These are phyloP conservation scores for Suillus decipiens DNA, from an alignment of 768 basidiomycete genomes.

Conservation along the genomic window DNA sequence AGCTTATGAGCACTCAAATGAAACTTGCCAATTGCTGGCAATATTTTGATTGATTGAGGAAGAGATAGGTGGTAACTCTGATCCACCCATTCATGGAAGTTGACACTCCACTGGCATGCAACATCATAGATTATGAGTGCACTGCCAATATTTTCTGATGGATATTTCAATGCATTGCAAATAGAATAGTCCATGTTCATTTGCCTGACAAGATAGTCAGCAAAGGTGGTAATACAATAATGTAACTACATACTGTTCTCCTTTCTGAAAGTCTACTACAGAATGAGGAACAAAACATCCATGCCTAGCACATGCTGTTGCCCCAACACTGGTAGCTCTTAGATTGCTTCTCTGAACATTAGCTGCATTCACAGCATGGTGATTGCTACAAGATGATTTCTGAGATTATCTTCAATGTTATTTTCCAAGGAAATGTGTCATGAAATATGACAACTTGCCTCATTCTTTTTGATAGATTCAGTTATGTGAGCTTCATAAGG, in stretches of 20 bases:
- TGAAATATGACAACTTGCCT: too few relatives aligned
- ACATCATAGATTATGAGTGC: constrained; percentile 31
- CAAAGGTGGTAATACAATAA: too few relatives aligned
- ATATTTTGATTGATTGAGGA: constrained; percentile 13
- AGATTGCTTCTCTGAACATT: too few relatives aligned
- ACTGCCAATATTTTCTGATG: constrained; percentile 1
- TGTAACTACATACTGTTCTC: too few relatives aligned
- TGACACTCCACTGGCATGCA: constrained; percentile 25
- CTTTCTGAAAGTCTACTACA: too few relatives aligned
- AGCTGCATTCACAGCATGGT: not conserved
- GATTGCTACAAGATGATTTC: constrained; percentile 16
- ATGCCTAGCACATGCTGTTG: too few relatives aligned
- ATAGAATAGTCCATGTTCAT: constrained; percentile 25
- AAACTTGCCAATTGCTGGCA: constrained; percentile 27
- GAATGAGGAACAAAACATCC: too few relatives aligned
- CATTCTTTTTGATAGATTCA: not conserved
- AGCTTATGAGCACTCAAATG: constrained; percentile 34
- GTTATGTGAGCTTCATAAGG: not conserved
- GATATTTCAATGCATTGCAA: constrained; percentile 22
- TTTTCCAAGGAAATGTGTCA: too few relatives aligned
- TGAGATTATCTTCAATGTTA: too few relatives aligned
- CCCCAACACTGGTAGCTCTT: too few relatives aligned
- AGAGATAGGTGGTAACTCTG: not conserved
- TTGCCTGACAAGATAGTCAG: too few relatives aligned
- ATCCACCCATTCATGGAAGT: constrained; percentile 15